Base-by-base conservation (phyloP, 78 protist genomes). In the Emiliania huxleyi region DNA sequence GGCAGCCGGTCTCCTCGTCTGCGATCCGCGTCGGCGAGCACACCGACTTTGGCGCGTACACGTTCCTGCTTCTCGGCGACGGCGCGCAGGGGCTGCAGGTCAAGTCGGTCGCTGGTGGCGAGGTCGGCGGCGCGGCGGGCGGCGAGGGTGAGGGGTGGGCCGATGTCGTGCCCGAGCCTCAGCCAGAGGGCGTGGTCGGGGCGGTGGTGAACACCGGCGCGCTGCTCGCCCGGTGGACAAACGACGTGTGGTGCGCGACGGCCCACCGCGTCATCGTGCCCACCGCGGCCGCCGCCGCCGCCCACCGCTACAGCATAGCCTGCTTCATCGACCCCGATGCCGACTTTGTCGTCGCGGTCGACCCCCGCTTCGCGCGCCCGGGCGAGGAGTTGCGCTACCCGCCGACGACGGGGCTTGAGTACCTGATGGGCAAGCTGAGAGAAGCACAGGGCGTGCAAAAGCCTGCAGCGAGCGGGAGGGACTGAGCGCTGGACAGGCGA, bases 181-280 rank as follows among this genome's bases (percentile, higher is more conserved):
- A 40, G 43, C n/a, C 42, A 22, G 12, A 2, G 38, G 38, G 26
- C 26, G 26, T 0, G 22, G n/a, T 0, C 43, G 43, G 40, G 37
- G 88, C 56, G 35, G 29, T 85, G 12, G 71, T 85, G 44, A 85
- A 85, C 90, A 85, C 90, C 15, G 90, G 90, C 62, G 90, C 90
- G 73, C 45, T 85, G 73, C 40, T 48, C 46, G 90, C 62, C 33
- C 56, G 90, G 23, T 85, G 90, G 90, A 85, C 90, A 2, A 85
- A 85, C 90, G 90, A 85, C 90, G 33, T 21, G 73, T 85, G 71
- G 73, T 15, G 42, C 21, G 90, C 90, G 73, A 85, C 90, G 2
- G 90, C 90, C 0, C 90, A 85, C 71, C 90, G 90, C 90, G 90
- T 85, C n/a, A 33, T 85, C 45, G 90, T 85, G 43, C 90, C 90